A percentile compares a stretch with the other conserved stretches of the same genome.
Conservation (phyloP, 2,329 filamentous ascomycete species). For the Penicillium sp. region DNA sequence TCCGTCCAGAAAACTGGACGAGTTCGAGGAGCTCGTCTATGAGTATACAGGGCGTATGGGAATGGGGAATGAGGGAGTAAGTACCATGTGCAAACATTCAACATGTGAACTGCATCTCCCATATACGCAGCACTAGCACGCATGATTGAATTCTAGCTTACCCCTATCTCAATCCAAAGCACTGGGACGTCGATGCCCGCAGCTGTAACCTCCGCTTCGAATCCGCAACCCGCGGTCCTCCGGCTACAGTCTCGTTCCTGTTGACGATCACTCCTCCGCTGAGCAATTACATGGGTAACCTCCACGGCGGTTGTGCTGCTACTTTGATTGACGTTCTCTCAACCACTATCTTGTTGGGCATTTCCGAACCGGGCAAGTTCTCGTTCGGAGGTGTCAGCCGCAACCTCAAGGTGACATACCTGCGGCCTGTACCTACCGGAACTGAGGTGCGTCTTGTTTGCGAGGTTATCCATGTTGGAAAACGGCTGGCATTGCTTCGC, state of each 20-base stretch:
- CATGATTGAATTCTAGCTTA: background rate
- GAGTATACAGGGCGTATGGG: slow-evolving; percentile 21
- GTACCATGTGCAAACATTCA: slow-evolving; percentile 3
- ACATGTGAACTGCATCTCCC: background rate
- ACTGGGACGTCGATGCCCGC: slow-evolving; percentile 25
- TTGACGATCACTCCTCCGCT: slow-evolving; percentile 69
- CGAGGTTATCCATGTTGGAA: slow-evolving; percentile 52
- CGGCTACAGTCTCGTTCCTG: slow-evolving; percentile 28
- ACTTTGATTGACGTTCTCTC: slow-evolving; percentile 62
- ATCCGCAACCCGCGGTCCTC: slow-evolving; percentile 30
- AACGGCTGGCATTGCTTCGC: slow-evolving; percentile 46
- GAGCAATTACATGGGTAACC: slow-evolving; percentile 81
- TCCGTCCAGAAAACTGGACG: slow-evolving; percentile 22
- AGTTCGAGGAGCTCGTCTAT: slow-evolving; percentile 28
- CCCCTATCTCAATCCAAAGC: slow-evolving; percentile 15
- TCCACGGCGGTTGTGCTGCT: slow-evolving; percentile 72
- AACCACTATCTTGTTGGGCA: slow-evolving; percentile 48
- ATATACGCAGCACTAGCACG: background rate
- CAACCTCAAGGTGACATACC: slow-evolving; percentile 58
- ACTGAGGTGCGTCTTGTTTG: slow-evolving; percentile 47
- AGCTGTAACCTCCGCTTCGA: slow-evolving; percentile 31
- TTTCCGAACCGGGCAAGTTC: slow-evolving; percentile 55
- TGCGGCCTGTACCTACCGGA: slow-evolving; percentile 52
- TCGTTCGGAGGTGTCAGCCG: slow-evolving; percentile 55
- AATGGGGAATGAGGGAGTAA: slow-evolving; percentile 15